A percentile compares a stretch with the other conserved stretches of the same genome.
Conservation (phyloP, 176 grass and related monocot genomes). For the Oryza brachyantha region DNA sequence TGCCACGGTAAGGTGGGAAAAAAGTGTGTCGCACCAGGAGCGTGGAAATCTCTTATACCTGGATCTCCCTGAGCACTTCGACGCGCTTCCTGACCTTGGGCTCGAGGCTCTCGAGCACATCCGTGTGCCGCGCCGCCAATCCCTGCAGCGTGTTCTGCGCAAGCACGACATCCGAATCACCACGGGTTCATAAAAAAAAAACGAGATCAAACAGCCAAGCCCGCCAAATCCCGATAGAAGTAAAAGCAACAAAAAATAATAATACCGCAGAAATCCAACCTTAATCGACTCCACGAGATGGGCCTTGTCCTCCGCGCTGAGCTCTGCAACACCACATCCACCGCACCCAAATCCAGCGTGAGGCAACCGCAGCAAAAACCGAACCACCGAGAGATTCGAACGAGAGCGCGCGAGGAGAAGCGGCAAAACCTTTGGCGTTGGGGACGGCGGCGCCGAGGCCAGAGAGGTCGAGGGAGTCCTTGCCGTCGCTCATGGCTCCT, state of each 20-base stretch:
- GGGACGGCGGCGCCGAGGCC: slow-evolving; percentile 57
- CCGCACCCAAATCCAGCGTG: background rate
- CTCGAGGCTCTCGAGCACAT: slow-evolving; percentile 62
- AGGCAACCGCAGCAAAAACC: background rate
- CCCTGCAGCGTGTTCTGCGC: slow-evolving; percentile 68
- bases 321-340: slow-evolving; percentile 42
- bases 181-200: background rate
- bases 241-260: background rate
- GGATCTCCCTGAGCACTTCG: slow-evolving; percentile 66
- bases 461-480: slow-evolving; percentile 67
- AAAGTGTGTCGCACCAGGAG: background rate
- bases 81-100: slow-evolving; percentile 87
- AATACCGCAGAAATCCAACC: slow-evolving; percentile 34
- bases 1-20: background rate
- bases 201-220: background rate
- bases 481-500: slow-evolving; percentile 61
- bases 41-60: slow-evolving; percentile 41
- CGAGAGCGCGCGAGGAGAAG: background rate
- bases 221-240: background rate
- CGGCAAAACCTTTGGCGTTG: slow-evolving; percentile 31
- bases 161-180: slow-evolving; percentile 8
- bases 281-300: slow-evolving; percentile 63
- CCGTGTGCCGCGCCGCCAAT: slow-evolving; percentile 58
- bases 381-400: background rate
- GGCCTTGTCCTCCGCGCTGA: slow-evolving; percentile 75